Percentiles rank a stretch among this genome's conserved stretches.
Evolutionary conservation across 192 early-diverging fungal species (phyloP).

Genomic region (Podila epicladia): DNA sequence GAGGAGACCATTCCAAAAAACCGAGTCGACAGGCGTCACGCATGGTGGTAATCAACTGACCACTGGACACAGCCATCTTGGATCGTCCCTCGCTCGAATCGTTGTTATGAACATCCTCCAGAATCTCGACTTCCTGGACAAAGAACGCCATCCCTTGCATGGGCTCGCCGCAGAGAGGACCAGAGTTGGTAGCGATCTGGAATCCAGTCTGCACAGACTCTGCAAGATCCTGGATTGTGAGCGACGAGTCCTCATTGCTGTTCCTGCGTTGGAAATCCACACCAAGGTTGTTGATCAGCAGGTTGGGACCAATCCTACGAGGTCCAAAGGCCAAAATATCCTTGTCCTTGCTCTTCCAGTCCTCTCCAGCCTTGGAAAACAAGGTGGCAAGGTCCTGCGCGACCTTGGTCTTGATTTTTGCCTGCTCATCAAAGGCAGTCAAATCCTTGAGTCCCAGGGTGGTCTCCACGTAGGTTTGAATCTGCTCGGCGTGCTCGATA

Average conservation of each 20-base stretch:
- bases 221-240: conserved; percentile 73
- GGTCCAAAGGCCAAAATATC: conserved; percentile 88
- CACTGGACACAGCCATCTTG: conserved; percentile 59
- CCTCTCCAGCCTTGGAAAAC: conserved; percentile 44
- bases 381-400: conserved; percentile 19
- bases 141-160: conserved; percentile 87
- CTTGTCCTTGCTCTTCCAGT: conserved; percentile 44
- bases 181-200: conserved; percentile 89
- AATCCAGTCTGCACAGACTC: conserved; percentile 89
- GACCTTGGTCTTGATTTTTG: conserved; percentile 23
- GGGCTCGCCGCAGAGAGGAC: conserved; percentile 96
- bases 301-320: conserved; percentile 80
- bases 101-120: conserved; percentile 32
- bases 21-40: conserved; percentile 84
- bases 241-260: conserved; percentile 5
- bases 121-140: conserved; percentile 67
- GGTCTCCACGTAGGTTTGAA: conserved; percentile 50
- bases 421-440: conserved; percentile 11
- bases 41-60: conserved; percentile 90
- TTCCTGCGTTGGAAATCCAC: conserved; percentile 28
- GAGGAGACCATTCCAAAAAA: conserved; percentile 94
- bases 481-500: conserved; percentile 55
- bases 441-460: conserved; percentile 2
- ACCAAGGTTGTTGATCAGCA: conserved; percentile 72
- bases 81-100: conserved; percentile 52